Evolutionary conservation across 2,329 filamentous ascomycete species (phyloP), one percentile per base, ranked within the genome.

Genomic region (Calonectria leucothoes): DNA sequence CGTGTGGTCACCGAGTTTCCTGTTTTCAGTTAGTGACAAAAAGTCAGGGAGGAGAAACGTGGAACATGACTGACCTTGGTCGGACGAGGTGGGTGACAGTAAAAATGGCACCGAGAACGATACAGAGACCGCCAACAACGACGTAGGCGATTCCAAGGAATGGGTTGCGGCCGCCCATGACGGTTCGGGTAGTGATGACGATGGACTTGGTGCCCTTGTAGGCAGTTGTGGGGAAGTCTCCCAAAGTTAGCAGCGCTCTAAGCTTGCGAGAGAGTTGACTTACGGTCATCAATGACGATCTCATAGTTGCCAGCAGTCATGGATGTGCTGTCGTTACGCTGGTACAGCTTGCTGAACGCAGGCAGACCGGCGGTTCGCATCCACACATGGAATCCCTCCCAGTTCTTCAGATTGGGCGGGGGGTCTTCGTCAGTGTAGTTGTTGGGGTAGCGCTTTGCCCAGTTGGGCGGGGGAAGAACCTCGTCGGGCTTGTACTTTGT

Each of bases 91-190:
- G 96, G 0, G 95, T 96, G 74, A 95, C 90, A 39, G 96, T 96
- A 86, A 99, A 99, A 69, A 98, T 83, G 31, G 92, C 91, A 65
- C 97, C 97, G 11, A 99, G 91, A 33, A 98, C 83, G 79, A 99
- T 93, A 86, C 97, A 99, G 72, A 98, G 89, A 61, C 96, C 97
- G 70, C 96, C 96, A 14, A 99, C 95, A 20, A 98, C 95, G 33
- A 98, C 89, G 85, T 98, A 99, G 45, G 96, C 95, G 79, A 99
- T 99, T 59, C 97, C 97, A 66, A 98, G 91, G 89, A 98, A 98
- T 31, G 95, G 94, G 83, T 99, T 99, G 82, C 94, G 94, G 79
- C 97, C 97, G 71, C 97, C 97, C 89, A 99, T 96, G 74, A 98
- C 94, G 20, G 95, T 98, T 29, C 94, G 90, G 0, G 96, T 98